Percentiles rank a stretch among this genome's conserved stretches.
These are phyloP conservation scores for Saccharum spontaneum DNA, from an alignment of 176 grass and related monocot genomes.

Conservation along the genomic window DNA sequence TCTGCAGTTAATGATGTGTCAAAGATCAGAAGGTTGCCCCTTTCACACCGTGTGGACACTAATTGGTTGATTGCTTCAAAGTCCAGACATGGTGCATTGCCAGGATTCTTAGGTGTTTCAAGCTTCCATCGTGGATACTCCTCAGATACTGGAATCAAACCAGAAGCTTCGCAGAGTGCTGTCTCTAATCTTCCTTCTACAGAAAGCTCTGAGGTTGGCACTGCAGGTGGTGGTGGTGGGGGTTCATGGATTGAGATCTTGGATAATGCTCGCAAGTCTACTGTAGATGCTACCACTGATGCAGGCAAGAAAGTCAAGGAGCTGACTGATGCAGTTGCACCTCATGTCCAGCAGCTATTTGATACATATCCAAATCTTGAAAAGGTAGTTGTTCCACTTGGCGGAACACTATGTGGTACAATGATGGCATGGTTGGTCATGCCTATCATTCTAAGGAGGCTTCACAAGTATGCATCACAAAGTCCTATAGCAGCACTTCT, in stretches of 20 bases:
- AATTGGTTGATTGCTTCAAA: too few species aligned
- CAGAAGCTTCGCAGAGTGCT: too few species aligned
- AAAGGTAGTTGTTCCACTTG: slow-evolving; percentile 73
- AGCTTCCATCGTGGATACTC: too few species aligned
- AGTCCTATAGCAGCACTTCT: slow-evolving; percentile 63
- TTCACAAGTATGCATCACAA: slow-evolving; percentile 77
- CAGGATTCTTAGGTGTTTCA: too few species aligned
- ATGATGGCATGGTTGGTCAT: slow-evolving; percentile 84
- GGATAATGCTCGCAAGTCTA: slow-evolving; percentile 54
- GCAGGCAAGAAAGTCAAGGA: slow-evolving; percentile 70
- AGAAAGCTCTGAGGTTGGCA: too few species aligned
- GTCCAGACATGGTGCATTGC: too few species aligned
- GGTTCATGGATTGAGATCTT: slow-evolving; percentile 58
- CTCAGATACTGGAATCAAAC: too few species aligned
- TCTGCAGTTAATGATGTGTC: slow-evolving; percentile 23
- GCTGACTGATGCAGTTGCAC: slow-evolving; percentile 52
- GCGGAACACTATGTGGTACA: slow-evolving; percentile 68
- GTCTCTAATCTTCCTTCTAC: too few species aligned
- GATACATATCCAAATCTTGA: slow-evolving; percentile 76
- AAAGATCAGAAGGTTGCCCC: slow-evolving; percentile 14
- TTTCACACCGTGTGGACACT: too few species aligned
- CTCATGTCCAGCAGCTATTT: slow-evolving; percentile 69
- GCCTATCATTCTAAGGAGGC: slow-evolving; percentile 73
- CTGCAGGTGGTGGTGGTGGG: too few species aligned
- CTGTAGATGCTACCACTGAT: slow-evolving; percentile 50